Conservation (phyloP, 1,284 basidiomycete species). For the Ceratobasidium sp. region DNA sequence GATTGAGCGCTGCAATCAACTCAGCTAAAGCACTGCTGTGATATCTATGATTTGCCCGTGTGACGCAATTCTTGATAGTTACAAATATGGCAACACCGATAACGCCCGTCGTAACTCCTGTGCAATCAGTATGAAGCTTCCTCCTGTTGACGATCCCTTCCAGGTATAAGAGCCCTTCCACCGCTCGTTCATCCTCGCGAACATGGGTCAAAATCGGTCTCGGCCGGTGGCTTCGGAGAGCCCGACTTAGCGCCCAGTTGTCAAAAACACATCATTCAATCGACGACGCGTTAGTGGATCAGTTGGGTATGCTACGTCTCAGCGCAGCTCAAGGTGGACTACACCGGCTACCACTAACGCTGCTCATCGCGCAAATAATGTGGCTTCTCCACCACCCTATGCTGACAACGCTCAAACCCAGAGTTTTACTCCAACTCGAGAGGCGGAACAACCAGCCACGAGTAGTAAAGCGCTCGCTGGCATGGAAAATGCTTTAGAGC, state of each 20-base stretch:
- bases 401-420: not conserved
- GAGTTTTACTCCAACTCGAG: not conserved
- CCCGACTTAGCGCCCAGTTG: conserved; percentile 10
- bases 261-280: not conserved
- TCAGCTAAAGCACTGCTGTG: no score
- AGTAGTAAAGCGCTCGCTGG: not conserved
- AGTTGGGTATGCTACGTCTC: no score
- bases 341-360: conserved; percentile 2
- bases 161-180: not conserved
- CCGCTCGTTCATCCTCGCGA: no score
- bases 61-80: no score
- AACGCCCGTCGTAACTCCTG: no score
- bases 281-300: not conserved
- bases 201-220: no score
- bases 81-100: no score
- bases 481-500: conserved; percentile 31
- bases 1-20: no score
- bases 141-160: not conserved
- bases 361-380: conserved; percentile 32
- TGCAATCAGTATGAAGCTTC: no score
- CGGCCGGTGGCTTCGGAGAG: no score
- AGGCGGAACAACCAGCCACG: not conserved
- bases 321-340: no score
- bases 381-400: conserved; percentile 7
- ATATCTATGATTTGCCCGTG: no score